Base-by-base conservation (phyloP, 2,329 filamentous ascomycete species). In the Metarhizium anisopliae region DNA sequence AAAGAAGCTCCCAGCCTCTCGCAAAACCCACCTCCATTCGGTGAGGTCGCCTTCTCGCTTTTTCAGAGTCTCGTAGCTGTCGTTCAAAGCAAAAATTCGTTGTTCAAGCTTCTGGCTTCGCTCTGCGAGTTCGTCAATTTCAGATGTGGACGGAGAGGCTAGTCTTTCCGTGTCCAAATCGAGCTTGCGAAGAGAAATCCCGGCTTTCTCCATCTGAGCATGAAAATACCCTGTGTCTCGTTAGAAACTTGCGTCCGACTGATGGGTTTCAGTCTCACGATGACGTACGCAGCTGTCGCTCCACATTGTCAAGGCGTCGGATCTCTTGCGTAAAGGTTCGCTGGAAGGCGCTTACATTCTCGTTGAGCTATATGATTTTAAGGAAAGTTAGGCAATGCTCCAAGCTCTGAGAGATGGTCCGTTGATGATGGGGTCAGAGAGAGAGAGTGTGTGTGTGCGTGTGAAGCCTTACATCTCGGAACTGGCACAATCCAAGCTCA, bases 31-130 rank as follows among this genome's bases (percentile, higher is more conserved):
- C 67, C 95, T 88, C 94, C 94, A 97, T 75, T 99, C 94, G 11
- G 89, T 95, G 65, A 99, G 79, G 71, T 99, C 94, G 58, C 95
- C 90, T 77, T 97, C 94, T 56, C 93, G 86, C 77, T 94, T 96
- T 83, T 97, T 97, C 71, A 99, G 75, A 16, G 91, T 96, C 77
- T 99, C 94, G 73, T 99, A 97, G 77, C 92, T 97, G 69, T 97
- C 94, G 70, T 97, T 97, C 59, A 99, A 77, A 62, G 92, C 93
- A 57, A 85, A 86, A 62, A 99, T 84, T 59, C 94, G 85, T 75
- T 95, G 89, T 74, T 99, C 94, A 56, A 99, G 81, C 72, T 85
- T 88, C 74, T 97, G 90, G 70, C 90, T 90, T 66, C 93, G 89
- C 70, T 97, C 93, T 57, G 90, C 84, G 59, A 99, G 84, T 71